These are phyloP conservation scores for Debaryomyces sp. DNA, from an alignment of 1,139 yeast species.

Conservation along the genomic window DNA sequence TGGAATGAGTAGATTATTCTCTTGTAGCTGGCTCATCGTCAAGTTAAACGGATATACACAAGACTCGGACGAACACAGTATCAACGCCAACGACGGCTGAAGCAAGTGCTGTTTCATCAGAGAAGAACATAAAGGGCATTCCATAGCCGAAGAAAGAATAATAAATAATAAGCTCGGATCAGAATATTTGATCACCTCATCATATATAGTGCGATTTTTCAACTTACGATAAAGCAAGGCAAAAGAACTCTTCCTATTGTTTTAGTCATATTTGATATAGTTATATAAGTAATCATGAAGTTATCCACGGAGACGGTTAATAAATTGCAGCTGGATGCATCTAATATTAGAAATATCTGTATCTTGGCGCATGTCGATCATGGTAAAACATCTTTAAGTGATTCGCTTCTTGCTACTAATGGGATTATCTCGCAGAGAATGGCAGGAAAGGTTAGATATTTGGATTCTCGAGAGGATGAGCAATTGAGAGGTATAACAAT, in stretches of 20 bases:
- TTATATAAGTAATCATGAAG: conserved; percentile 34
- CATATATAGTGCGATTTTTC: conserved; percentile 6
- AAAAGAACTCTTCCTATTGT: background rate
- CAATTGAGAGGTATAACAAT: conserved; percentile 95
- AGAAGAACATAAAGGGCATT: conserved; percentile 33
- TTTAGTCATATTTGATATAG: background rate
- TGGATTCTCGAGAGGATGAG: conserved; percentile 95
- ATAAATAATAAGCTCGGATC: background rate
- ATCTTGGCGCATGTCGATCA: conserved; percentile 98
- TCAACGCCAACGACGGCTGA: conserved; percentile 28
- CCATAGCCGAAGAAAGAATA: conserved; percentile 14
- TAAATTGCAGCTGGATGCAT: conserved; percentile 68
- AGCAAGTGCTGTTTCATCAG: conserved; percentile 27
- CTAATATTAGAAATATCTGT: conserved; percentile 83
- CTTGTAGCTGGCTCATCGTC: conserved; percentile 28
- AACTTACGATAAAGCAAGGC: background rate
- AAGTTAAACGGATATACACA: conserved; percentile 40
- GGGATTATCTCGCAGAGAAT: conserved; percentile 93
- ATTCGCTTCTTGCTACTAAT: conserved; percentile 88
- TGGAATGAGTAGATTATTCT: conserved; percentile 23
- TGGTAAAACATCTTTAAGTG: conserved; percentile 95
- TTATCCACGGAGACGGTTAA: conserved; percentile 64
- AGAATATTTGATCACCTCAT: conserved; percentile 5
- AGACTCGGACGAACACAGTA: conserved; percentile 29
- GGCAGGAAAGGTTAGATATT: conserved; percentile 93